Evolutionary conservation across 768 basidiomycete species (phyloP).

Genomic region (Lyophyllum decastes): DNA sequence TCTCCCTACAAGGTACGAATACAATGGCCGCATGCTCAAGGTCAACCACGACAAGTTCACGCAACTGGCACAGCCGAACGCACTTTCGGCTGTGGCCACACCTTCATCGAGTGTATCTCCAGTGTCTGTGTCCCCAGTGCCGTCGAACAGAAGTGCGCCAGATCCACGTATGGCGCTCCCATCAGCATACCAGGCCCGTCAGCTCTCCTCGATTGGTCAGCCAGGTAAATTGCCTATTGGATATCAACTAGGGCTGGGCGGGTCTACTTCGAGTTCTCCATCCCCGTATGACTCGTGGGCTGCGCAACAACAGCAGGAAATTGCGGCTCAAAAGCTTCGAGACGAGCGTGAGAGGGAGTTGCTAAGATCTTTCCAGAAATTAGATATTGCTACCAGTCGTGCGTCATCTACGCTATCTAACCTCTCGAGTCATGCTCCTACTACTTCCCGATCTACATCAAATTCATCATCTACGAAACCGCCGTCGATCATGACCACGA

Average conservation of each 20-base stretch:
- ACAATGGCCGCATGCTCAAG: conserved; percentile 83
- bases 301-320: background rate
- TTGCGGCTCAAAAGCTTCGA: background rate
- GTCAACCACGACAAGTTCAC: conserved; percentile 91
- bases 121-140: conserved; percentile 23
- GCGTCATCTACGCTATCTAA: conserved; percentile 7
- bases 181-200: no score
- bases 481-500: conserved; percentile 4
- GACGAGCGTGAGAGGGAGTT: conserved; percentile 13
- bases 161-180: conserved; percentile 8
- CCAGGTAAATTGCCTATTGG: conserved; percentile 6
- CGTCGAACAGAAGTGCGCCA: conserved; percentile 10
- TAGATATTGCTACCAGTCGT: conserved; percentile 9
- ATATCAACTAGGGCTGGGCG: conserved; percentile 13
- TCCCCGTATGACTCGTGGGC: conserved; percentile 34
- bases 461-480: conserved; percentile 17
- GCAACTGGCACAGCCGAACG: conserved; percentile 22
- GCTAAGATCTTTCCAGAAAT: conserved; percentile 6
- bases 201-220: conserved; percentile 7
- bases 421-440: background rate
- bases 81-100: background rate
- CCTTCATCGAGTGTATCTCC: conserved; percentile 6
- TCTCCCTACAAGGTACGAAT: conserved; percentile 67
- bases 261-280: conserved; percentile 13
- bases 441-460: conserved; percentile 15